Evolutionary conservation across 805 yeast genomes (phyloP), one percentile per base, ranked within the genome.

Genomic region (Clavispora carvajalis): DNA sequence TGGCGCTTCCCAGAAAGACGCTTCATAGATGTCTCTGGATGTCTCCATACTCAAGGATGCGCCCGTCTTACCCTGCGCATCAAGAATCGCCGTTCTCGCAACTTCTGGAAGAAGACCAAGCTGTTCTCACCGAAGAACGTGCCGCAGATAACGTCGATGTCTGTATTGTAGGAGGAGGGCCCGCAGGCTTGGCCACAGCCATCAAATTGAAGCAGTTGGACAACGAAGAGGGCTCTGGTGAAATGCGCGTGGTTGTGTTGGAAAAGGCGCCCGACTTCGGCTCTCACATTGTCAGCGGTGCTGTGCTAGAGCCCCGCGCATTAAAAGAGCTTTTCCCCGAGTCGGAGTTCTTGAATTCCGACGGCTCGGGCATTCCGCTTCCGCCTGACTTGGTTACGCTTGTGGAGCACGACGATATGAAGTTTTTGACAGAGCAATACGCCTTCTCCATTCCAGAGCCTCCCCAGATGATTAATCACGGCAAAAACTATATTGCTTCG

Each of bases 91-190:
- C 44, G 3, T 47, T 44, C 37, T 21, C 33, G 7, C 35, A 42
- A 12, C 40, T 61, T 12, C 38, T 57, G 4, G 57, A 47, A 22
- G 85, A 78, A 15, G 68, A 71, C 34, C 66, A 66, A 48, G 76
- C 64, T 25, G 41, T 65, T 4, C 62, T 82, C 12, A 67, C 67
- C 1, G 82, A 78, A 46, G 86, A 82, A 47, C 71, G 98, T 41
- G 95, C 85, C 5, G 76, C 73, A 11, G 99, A 93, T 56, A 76
- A 78, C 23, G 96, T 87, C 21, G 99, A 93, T 60, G 95, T 93
- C 17, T 85, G 95, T 54, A 88, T 93, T 38, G 95, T 93, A 2
- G 99, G 99, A 33, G 98, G 95, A 25, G 99, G 99, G 0, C 98
- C 98, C 6, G 95, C 98, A 1, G 99, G 99, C 3, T 68, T 93